Evolutionary conservation across 495 filamentous ascomycete species (phyloP), one percentile per base, ranked within the genome.

Genomic region (Astrothelium macrocarpum): DNA sequence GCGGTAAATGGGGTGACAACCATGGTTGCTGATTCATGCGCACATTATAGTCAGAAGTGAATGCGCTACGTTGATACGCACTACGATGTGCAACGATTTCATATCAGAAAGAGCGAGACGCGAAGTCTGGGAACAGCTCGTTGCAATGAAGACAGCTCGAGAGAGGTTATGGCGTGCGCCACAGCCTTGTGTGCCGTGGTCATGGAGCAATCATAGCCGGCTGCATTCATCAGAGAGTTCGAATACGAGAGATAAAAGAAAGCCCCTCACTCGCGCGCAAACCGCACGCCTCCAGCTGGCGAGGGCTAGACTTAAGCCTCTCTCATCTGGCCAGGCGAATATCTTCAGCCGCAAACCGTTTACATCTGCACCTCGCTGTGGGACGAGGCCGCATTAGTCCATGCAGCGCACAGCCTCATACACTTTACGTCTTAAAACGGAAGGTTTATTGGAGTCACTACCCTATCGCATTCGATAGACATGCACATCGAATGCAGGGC

Each of bases 1-100:
- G 64, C 66, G 49, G 61, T 65, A 25, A 59, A 56, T 32, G 64
- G 61, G 18, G 26, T 61, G n/a, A 49, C 16, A 28, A 26, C 64
- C 66, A 64, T 68, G n/a, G 43, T 18, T 49, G 7, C 43, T 49
- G 43, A 20, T 49, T 49, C 3, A 49, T 20, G 43, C 7, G 43
- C 18, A 49, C n/a, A 20, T 20, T 49, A 18, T 49, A 20, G 43
- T 49, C n/a, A 49, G 43, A 49, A 20, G 43, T 49, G 43, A 49
- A 49, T 4, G 11, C n/a, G 43, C 43, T 20, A 49, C n/a, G 43
- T 9, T 3, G n/a, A 49, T 20, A 20, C n/a, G n/a, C 43, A 49
- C 43, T 4, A 18, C 18, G n/a, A 49, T 9, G n/a, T 49, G 43
- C 18, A 18, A 49, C 43, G 43, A 49, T 10, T 18, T 18, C 43